phyloP scores from a whole-genome alignment of 495 filamentous ascomycete genomes.

The Penicillium roqueforti region DNA sequence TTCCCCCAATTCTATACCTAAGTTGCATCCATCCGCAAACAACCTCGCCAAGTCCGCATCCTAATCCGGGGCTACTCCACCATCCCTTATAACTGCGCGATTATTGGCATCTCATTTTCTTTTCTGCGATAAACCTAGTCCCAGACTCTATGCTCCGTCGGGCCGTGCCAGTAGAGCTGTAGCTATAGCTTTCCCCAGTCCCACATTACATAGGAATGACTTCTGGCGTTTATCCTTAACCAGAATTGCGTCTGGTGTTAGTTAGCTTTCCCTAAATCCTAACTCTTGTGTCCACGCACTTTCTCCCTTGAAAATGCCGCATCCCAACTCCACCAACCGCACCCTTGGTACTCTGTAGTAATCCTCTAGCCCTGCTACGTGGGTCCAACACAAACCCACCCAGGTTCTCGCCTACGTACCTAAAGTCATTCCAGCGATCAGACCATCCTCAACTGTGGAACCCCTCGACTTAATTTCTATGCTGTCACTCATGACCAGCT shows the following conservation, averaged over 20 bases:
- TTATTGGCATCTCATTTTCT: not conserved
- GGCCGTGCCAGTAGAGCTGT: not conserved
- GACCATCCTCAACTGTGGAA: not conserved
- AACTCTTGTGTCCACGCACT: not conserved
- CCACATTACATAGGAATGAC: not conserved
- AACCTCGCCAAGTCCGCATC: not conserved
- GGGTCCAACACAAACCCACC: not conserved
- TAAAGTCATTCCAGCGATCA: not conserved
- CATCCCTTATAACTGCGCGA: not conserved
- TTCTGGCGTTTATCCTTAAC: not conserved
- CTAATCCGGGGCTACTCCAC: not conserved
- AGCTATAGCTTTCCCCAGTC: not conserved
- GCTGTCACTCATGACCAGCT: not conserved
- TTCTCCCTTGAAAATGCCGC: not conserved
- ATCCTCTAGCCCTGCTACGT: not conserved
- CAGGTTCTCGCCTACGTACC: not conserved
- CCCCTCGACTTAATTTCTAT: not conserved
- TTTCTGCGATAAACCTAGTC: not conserved
- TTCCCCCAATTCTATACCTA: too few relatives aligned
- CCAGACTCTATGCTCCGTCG: not conserved
- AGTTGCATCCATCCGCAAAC: constrained; percentile 1
- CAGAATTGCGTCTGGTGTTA: not conserved
- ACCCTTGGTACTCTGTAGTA: not conserved
- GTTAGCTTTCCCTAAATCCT: not conserved
- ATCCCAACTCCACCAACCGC: not conserved